Evolutionary conservation across 164 flowering plant species (phyloP), one percentile per base, ranked within the genome.

Genomic region (Chimonanthus praecox): DNA sequence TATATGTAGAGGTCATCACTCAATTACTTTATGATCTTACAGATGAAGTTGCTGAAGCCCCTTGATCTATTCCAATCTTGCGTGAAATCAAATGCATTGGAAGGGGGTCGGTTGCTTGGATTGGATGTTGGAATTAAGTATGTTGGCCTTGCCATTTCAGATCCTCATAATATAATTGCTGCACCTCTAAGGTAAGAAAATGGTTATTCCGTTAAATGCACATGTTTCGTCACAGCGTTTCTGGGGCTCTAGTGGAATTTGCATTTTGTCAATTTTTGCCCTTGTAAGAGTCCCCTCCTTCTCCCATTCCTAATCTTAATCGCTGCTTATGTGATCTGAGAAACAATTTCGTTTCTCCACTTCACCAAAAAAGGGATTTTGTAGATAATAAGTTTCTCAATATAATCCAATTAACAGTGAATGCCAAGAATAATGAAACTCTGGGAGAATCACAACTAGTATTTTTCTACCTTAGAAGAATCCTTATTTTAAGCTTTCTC

Each of bases 121-220:
- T 75, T 94, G 76, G 98, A 94, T 83, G 98, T 94, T 43, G 97
- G 97, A 48, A 81, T 83, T 67, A 94, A 87, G 76, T 94, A 89
- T 75, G 88, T 94, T 15, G 98, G 98, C 2, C 54, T 92, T 43
- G 90, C 97, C 62, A 86, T 94, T 70, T 92, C 98, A n/a, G 94
- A 94, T 79, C 18, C 74, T 43, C 49, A 46, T 15, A 89, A 92
- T 65, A 80, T 75, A 74, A 78, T 83, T 71, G 94, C 97, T 6
- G 76, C 87, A 5, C 98, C 98, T 67, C 72, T 90, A 13, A 86
- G 94, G 97, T 91, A 78, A 54, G 45, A 47, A 68, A 49, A 60
- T 33, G 1, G 18, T 13, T 46, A 8, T 21, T 70, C 4, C 70
- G 16, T 71, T 71, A 3, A 58, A 47, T 63, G 33, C 21, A 48